Base-by-base conservation (phyloP, 306 rosid genomes). In the Lotus japonicus region DNA sequence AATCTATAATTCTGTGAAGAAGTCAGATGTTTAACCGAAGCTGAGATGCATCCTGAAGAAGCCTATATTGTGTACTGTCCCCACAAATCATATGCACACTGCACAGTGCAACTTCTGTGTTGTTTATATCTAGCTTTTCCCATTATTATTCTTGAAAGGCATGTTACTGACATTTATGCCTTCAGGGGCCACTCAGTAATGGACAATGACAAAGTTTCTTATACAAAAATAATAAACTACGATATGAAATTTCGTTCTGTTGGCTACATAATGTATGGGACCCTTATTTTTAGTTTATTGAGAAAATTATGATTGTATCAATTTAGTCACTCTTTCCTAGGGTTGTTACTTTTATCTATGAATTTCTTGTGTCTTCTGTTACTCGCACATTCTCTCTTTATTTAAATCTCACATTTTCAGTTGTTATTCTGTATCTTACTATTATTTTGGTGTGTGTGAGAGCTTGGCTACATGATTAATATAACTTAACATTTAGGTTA, bases 401-500 rank as follows among this genome's bases (percentile, higher is more conserved):
- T 11, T 53, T 9, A 13, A 15, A 0, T 33, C 12, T 21, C 55
- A 14, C 68, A 17, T 35, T 63, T 68, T 63, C 57, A 52, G 35
- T 57, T 50, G 49, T 23, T 58, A 7, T 44, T 33, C 43, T 71
- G 42, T 19, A 57, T 54, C 51, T 59, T 67, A 45, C 58, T 35
- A 10, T 21, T 56, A 26, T 45, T 58, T 45, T 66, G 68, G 45
- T 7, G 1, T 46, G 28, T 69, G 38, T 54, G 14, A 58, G 48
- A 38, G 55, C 46, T 62, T 76, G 69, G 61, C 38, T 54, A 26
- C 44, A 26, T 51, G 67, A 62, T 64, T 73, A 28, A 74, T 58
- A 60, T 51, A 50, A 77, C 76, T 69, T 73, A 31, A 26, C 68
- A 58, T 45, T 59, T 81, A 94, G 98, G 97, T 90, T 66, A 84